Conservation (phyloP, 371 early-diverging fungal genomes). For the Nematocida minor region DNA sequence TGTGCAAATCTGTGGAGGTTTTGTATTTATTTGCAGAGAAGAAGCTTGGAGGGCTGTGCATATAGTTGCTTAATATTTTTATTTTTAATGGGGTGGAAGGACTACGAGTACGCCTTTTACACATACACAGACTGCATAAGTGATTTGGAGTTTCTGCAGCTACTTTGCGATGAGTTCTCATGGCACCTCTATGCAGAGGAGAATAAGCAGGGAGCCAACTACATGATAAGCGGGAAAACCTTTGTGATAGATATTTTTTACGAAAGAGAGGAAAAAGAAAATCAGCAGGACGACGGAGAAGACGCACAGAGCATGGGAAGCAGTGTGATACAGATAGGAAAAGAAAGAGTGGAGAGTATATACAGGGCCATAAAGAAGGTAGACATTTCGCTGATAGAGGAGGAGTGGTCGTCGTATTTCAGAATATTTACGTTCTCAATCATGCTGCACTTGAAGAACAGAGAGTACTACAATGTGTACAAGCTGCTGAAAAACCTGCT, state of each 20-base stretch:
- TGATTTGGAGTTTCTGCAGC: conserved; percentile 35
- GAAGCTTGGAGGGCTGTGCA: no score
- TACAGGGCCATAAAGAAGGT: neutral
- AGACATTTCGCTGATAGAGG: conserved; percentile 29
- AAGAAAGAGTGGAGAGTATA: conserved; percentile 14
- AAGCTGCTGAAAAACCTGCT: neutral
- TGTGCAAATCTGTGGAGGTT: no score
- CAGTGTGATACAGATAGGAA: conserved; percentile 25
- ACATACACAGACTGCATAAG: neutral
- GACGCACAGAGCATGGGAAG: conserved; percentile 23
- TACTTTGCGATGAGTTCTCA: neutral
- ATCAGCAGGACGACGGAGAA: neutral
- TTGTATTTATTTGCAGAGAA: no score
- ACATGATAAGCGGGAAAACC: conserved; percentile 43
- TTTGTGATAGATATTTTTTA: conserved; percentile 50
- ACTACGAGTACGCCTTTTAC: neutral
- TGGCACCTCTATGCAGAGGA: conserved; percentile 39
- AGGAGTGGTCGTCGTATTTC: conserved; percentile 30
- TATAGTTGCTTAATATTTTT: conserved; percentile 8
- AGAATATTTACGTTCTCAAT: neutral
- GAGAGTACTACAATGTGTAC: conserved; percentile 5
- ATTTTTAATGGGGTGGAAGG: neutral
- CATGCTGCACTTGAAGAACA: neutral
- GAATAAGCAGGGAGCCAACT: conserved; percentile 1
- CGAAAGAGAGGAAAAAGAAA: conserved; percentile 17